These are phyloP conservation scores for Flagelloscypha sp. DNA, from an alignment of 768 basidiomycete species.

Conservation along the genomic window DNA sequence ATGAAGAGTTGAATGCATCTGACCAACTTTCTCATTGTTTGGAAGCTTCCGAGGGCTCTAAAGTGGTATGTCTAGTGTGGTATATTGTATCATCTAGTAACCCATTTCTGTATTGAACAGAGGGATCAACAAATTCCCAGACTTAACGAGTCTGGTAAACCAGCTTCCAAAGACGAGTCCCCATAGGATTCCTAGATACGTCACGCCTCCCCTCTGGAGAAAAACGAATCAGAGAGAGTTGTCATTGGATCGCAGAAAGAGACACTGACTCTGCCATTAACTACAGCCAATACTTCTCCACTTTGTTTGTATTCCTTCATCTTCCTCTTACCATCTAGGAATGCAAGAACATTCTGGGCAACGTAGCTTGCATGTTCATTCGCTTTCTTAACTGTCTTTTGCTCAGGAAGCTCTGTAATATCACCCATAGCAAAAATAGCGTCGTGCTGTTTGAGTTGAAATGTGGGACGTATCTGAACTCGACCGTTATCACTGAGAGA, in stretches of 20 bases:
- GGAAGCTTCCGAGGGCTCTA: too few species aligned
- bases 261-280: slow-evolving; percentile 39
- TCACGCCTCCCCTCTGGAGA: slow-evolving; percentile 27
- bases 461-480: slow-evolving; percentile 31
- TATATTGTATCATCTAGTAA: too few species aligned
- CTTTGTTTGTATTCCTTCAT: slow-evolving; percentile 40
- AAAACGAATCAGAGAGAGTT: not conserved
- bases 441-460: slow-evolving; percentile 29
- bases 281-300: slow-evolving; percentile 46
- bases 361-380: slow-evolving; percentile 23
- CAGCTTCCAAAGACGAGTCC: slow-evolving; percentile 38
- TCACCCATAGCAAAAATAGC: slow-evolving; percentile 41
- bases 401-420: slow-evolving; percentile 35
- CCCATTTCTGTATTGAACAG: too few species aligned
- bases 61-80: too few species aligned
- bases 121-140: slow-evolving; percentile 19
- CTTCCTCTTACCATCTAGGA: slow-evolving; percentile 25
- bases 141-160: slow-evolving; percentile 26
- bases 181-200: slow-evolving; percentile 32
- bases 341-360: slow-evolving; percentile 28
- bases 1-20: too few species aligned
- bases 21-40: too few species aligned
- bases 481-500: slow-evolving; percentile 21
- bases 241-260: too few species aligned
- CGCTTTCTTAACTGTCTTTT: slow-evolving; percentile 42